Percentiles rank a stretch among this genome's conserved stretches.
Evolutionary conservation across 192 early-diverging fungal genomes (phyloP).

Genomic region (Gonapodya prolifera): DNA sequence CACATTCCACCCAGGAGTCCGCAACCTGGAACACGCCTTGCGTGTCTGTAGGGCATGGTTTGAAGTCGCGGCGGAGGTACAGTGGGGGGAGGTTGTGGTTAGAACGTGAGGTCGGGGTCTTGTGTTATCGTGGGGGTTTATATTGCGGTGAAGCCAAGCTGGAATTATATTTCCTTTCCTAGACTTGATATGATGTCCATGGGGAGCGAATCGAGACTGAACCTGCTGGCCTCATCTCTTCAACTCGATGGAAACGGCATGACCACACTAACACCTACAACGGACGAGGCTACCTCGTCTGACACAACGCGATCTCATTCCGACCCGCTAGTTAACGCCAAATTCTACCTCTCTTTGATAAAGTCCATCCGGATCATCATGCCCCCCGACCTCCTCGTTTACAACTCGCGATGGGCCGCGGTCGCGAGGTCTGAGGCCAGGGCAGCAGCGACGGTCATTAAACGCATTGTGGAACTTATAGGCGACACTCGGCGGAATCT

Average conservation of each 20-base stretch:
- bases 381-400: background rate
- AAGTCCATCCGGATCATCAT: background rate
- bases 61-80: background rate
- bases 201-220: background rate
- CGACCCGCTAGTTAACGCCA: background rate
- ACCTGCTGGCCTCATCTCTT: background rate
- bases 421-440: background rate
- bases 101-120: background rate
- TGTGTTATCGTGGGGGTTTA: background rate
- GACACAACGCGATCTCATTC: background rate
- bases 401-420: background rate
- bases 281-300: background rate
- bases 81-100: background rate
- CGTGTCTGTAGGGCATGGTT: background rate
- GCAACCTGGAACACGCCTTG: background rate
- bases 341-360: background rate
- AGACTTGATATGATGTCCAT: background rate
- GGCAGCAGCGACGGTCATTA: background rate
- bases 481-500: background rate
- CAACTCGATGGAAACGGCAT: background rate
- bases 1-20: background rate
- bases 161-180: background rate
- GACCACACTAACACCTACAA: background rate
- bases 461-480: background rate
- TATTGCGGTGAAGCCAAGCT: too few relatives aligned